Base-by-base conservation (phyloP, 306 rosid species). In the Dalbergia cultrata region DNA sequence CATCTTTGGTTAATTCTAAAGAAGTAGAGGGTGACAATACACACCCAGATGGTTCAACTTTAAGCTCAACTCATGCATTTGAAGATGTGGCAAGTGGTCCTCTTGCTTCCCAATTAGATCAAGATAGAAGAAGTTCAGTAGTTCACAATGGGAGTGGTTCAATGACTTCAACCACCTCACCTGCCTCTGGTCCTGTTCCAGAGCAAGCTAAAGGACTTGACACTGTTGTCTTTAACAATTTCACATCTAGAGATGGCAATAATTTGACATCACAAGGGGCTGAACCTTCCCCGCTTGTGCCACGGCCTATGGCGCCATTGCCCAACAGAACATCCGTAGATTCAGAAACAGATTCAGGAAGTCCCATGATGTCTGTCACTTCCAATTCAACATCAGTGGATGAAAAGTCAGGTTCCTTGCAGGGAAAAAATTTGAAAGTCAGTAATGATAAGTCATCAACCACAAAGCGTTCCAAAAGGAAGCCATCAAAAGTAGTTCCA, bases 401-500 rank as follows among this genome's bases (percentile, higher is more conserved):
- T 49, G 77, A 84, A 64, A 90, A 72, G 9, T 66, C 90, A 58
- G 83, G 82, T 81, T 78, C 74, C 80, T 75, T 34, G 64, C 81
- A 60, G 45, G 35, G 76, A 41, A 71, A 59, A 53, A 63, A 59
- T 62, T 34, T 21, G 19, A 70, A 18, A n/a, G 8, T 43, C 2
- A 70, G 57, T 64, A 78, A 80, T 11, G 54, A 5, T 61, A 75
- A 88, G 73, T 39, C 87, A 5, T 18, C 6, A 53, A 64, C 72
- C 19, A 34, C 75, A 37, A 81, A 85, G 67, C 85, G 18, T 82
- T 80, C 87, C 17, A 80, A 62, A 77, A 83, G 50, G 70, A 90
- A 82, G 44, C 77, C 82, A 8, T 81, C 88, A 61, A 86, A 63
- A 53, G 83, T 90, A 39, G 87, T 93, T 84, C 37, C 97, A 13